Base-by-base conservation (phyloP, 2,329 filamentous ascomycete species). In the Colletotrichum karsti region DNA sequence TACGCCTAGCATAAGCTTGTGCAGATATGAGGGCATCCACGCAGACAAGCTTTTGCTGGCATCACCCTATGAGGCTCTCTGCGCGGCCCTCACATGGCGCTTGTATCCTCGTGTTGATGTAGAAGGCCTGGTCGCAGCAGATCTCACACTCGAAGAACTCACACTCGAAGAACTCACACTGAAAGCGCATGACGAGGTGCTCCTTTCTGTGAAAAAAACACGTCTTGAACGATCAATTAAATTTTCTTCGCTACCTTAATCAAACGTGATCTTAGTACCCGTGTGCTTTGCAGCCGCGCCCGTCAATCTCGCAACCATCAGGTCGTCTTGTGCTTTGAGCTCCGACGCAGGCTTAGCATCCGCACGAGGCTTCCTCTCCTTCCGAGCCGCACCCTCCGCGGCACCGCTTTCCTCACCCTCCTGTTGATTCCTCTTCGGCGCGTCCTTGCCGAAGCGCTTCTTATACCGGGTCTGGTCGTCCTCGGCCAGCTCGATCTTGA, bases 401-500 rank as follows among this genome's bases (percentile, higher is more conserved):
- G 20, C 57, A 5, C 67, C 22, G 77, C 71, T 70, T 55, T 73
- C 73, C 54, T 69, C 71, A 46, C 74, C 74, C 69, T 73, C 65
- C 69, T 65, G 77, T 71, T 55, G 62, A 71, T 72, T 78, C 39
- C 53, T 79, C 70, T 80, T 82, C 20, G 82, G 84, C 33, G 85
- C 87, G 42, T 91, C 91, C 79, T 95, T 95, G 71, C 93, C 92
- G 76, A 92, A 98, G 2, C 96, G 90, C 85, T 98, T 99, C 84
- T 95, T 95, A 81, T 99, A 99, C 65, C 96, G 85, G 35, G 90
- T 89, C 73, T 93, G 90, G 66, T 95, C 90, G 79, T 98, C 96
- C 82, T 99, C 96, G 20, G 96, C 96, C 74, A 95, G 94, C 79
- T 99, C 95, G 78, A 96, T 90, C 77, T 95, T 93, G 72, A 99